Base-by-base conservation (phyloP, 2,329 filamentous ascomycete genomes). In the Xylariales sp. region DNA sequence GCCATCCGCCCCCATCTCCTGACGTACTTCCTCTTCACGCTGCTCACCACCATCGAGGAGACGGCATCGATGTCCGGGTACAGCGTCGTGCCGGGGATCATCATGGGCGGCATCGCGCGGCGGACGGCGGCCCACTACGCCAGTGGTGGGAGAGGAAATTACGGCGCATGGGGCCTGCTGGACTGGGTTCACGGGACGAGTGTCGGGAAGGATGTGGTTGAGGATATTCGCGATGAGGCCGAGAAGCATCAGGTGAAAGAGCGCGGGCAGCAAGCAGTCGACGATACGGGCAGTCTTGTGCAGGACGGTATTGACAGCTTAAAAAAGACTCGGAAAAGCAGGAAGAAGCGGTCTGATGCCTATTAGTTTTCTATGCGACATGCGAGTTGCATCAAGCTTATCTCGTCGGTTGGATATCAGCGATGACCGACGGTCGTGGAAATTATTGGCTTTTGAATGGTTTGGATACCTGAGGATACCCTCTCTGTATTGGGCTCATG, bases 51-150 rank as follows among this genome's bases (percentile, higher is more conserved):
- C 2, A 75, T 89, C 0, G 89, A 93, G 71, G 90, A 93, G 71
- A 88, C 88, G 0, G 81, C 93, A 55, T 82, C 89, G 34, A 88
- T 88, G 79, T 91, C 88, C 0, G 91, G 91, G 0, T 94, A 93
- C 78, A 86, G 83, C 16, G 80, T 88, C 6, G 79, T 87, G 0
- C 86, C 86, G 0, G 86, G 85, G 0, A 82, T 87, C 53, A 70
- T 87, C 68, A 82, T 87, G 81, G 82, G 85, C 49, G 85, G 85
- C 9, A 83, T 87, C 67, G 75, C 82, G 6, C 78, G 80, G 10
- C 82, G 82, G 23, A 80, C 78, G 0, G 79, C 80, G 0, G 81
- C 83, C 3, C 90, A 91, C 74, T 89, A 90, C 75, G 83, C 85
- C 32, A 82, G 81, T 10, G 75, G 81, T 23, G 88, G 88, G 0